Evolutionary conservation across 495 filamentous ascomycete genomes (phyloP).

Genomic region (Aspergillus egyptiacus): DNA sequence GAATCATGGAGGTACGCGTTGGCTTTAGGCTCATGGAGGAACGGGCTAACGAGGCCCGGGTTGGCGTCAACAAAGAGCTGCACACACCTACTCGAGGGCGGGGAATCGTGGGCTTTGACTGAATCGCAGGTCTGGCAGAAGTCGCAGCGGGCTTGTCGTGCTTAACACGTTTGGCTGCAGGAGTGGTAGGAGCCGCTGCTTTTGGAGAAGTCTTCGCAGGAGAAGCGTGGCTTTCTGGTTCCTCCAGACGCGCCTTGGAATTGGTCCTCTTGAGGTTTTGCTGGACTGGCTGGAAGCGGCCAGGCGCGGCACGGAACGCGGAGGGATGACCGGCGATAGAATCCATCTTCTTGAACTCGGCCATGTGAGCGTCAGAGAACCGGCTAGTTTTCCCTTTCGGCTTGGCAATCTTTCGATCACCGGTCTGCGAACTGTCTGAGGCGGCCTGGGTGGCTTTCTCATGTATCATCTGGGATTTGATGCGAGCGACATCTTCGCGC

Average conservation of each 20-base stretch:
- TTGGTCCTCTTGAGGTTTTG: conserved; percentile 65
- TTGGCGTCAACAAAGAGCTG: conserved; percentile 66
- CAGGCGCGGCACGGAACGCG: conserved; percentile 60
- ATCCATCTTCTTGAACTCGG: conserved; percentile 93
- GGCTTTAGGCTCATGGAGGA: conserved; percentile 50
- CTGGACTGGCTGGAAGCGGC: conserved; percentile 47
- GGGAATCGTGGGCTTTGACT: conserved; percentile 42
- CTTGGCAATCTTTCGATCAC: conserved; percentile 65
- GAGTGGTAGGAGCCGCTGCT: conserved; percentile 26
- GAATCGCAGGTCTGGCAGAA: conserved; percentile 38
- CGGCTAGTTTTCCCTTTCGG: conserved; percentile 70
- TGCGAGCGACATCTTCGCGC: conserved; percentile 60
- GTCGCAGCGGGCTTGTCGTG: conserved; percentile 53
- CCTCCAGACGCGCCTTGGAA: conserved; percentile 68
- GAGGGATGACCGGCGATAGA: conserved; percentile 84
- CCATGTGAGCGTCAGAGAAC: conserved; percentile 77
- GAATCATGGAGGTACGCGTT: conserved; percentile 48
- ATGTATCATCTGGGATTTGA: conserved; percentile 58
- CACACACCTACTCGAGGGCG: conserved; percentile 31
- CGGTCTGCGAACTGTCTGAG: conserved; percentile 25
- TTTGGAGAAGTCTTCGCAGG: conserved; percentile 37
- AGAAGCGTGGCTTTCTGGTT: conserved; percentile 36
- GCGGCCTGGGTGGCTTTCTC: conserved; percentile 43
- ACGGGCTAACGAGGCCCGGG: conserved; percentile 70
- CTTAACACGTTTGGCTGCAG: conserved; percentile 58